Evolutionary conservation across 2,329 filamentous ascomycete genomes (phyloP), one percentile per base, ranked within the genome.

Genomic region (Aspergillus tubingensis): DNA sequence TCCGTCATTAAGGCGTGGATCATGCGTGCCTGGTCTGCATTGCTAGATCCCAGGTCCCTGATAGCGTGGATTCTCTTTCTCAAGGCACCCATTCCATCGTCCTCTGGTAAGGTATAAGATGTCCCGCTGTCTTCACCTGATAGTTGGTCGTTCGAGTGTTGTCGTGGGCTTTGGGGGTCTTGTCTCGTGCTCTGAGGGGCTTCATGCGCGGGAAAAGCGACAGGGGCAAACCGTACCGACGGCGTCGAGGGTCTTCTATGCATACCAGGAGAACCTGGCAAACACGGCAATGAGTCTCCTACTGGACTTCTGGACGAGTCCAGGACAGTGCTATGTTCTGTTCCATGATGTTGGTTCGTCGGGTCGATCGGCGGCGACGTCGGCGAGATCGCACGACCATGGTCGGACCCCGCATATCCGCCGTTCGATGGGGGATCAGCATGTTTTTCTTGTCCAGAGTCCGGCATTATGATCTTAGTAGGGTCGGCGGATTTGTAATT

Each of bases 1-100:
- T 91, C 88, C 56, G 87, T 87, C 74, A 94, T 82, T 58, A 91
- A 74, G 48, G 83, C 81, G 73, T 94, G 91, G 75, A 94, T 87
- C 68, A 88, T 78, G 61, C 82, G 84, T 23, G 91, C 91, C 76
- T 92, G 92, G 60, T 91, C 87, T 6, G 81, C 73, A 47, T 82
- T 80, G 3, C 83, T 75, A 51, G 88, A 80, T 23, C 86, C 80
- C 65, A 82, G 82, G 25, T 83, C 80, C 72, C 91, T 89, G 62
- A 94, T 89, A 21, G 80, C 80, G 61, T 89, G 82, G 65, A 95
- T 92, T 63, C 85, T 86, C 64, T 79, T 82, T 68, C 91, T 83
- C 67, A 94, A 75, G 57, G 79, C 76, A 17, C 84, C 81, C 88
- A 91, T 93, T 48, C 91, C 91, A 80, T 95, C 91, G 70, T 94